phyloP scores from a whole-genome alignment of 768 basidiomycete genomes.

The Sarcodon aspratus region DNA sequence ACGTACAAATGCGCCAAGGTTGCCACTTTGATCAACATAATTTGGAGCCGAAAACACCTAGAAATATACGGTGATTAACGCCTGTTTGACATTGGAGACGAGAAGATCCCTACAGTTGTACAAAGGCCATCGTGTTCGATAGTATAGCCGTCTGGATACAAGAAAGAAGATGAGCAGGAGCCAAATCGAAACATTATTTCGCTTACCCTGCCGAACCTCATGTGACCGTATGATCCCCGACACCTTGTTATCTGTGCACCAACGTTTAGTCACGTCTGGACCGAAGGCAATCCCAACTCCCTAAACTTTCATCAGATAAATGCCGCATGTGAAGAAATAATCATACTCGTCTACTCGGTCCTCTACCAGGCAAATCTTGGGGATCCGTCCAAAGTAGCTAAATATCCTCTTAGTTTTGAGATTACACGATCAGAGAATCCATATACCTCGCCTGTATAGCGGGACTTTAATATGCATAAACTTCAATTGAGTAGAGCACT shows the following conservation, averaged over 20 bases:
- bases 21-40: slow-evolving; percentile 84
- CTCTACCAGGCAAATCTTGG: slow-evolving; percentile 77
- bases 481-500: slow-evolving; percentile 14
- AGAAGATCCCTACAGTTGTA: slow-evolving; percentile 54
- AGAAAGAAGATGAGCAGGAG: background rate
- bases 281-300: slow-evolving; percentile 96
- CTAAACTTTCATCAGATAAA: slow-evolving; percentile 24
- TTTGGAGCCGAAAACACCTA: slow-evolving; percentile 94
- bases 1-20: slow-evolving; percentile 86
- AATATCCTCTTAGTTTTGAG: slow-evolving; percentile 5
- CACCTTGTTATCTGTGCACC: slow-evolving; percentile 82
- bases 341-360: slow-evolving; percentile 89
- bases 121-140: slow-evolving; percentile 92
- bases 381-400: slow-evolving; percentile 96
- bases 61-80: slow-evolving; percentile 1
- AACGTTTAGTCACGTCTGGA: slow-evolving; percentile 82
- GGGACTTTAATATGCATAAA: slow-evolving; percentile 6
- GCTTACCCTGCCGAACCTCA: slow-evolving; percentile 83
- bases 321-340: slow-evolving; percentile 1
- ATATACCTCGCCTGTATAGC: slow-evolving; percentile 46
- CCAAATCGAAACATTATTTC: background rate
- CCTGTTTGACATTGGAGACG: background rate
- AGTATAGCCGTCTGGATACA: slow-evolving; percentile 69
- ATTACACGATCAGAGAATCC: slow-evolving; percentile 2
- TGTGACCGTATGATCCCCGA: slow-evolving; percentile 90